A percentile compares a stretch with the other conserved stretches of the same genome.
phyloP scores from a whole-genome alignment of 129 eudicot species.

The Saposhnikovia divaricata region DNA sequence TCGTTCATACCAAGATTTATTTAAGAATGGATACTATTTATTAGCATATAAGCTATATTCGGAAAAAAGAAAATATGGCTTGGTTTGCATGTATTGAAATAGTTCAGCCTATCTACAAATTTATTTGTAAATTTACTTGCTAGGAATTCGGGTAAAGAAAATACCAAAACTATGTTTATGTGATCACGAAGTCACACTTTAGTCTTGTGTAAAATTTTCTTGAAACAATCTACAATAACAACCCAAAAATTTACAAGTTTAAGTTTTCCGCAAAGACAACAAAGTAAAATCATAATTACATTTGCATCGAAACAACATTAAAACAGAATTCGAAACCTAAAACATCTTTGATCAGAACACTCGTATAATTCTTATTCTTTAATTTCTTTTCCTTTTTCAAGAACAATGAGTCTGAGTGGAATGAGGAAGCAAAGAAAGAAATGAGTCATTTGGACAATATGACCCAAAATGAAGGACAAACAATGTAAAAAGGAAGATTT shows the following conservation, averaged over 20 bases:
- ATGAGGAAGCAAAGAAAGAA: neutral
- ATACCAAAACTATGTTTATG: too few species aligned
- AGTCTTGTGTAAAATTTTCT: too few species aligned
- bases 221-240: too few species aligned
- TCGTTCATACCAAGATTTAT: too few species aligned
- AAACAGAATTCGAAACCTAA: neutral
- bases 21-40: too few species aligned
- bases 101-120: too few species aligned
- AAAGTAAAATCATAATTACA: slow-evolving; percentile 8
- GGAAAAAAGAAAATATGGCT: too few species aligned
- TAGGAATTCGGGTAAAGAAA: too few species aligned
- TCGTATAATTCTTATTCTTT: neutral
- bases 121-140: too few species aligned
- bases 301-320: slow-evolving; percentile 1
- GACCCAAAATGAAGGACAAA: neutral
- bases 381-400: neutral
- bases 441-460: slow-evolving; percentile 2
- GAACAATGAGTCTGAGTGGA: slow-evolving; percentile 1
- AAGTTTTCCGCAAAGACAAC: neutral
- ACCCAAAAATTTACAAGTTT: neutral
- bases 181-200: too few species aligned
- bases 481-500: neutral
- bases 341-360: slow-evolving; percentile 8
- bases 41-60: too few species aligned
- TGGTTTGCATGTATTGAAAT: too few species aligned